A percentile compares a stretch with the other conserved stretches of the same genome.
phyloP scores from a whole-genome alignment of 306 rosid species.

The Begonia peltatifolia region DNA sequence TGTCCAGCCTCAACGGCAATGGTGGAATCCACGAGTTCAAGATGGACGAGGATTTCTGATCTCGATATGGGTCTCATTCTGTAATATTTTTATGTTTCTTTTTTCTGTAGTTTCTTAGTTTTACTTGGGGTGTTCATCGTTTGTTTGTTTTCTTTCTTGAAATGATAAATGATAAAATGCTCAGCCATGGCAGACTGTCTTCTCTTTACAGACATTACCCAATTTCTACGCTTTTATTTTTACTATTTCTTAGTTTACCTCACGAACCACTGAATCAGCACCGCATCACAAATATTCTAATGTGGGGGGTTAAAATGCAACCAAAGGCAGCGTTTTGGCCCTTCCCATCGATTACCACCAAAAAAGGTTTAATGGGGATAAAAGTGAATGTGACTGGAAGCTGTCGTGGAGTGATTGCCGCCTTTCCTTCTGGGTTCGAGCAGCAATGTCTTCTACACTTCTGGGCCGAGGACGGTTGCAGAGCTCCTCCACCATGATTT shows the following conservation, averaged over 20 bases:
- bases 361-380: not conserved
- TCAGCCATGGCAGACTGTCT: too few species aligned
- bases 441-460: not conserved
- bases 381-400: not conserved
- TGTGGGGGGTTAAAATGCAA: too few species aligned
- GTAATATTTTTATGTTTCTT: not conserved
- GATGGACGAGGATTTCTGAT: slow-evolving; percentile 54
- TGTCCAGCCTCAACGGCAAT: slow-evolving; percentile 46
- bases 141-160: not conserved
- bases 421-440: not conserved
- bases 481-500: slow-evolving; percentile 24
- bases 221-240: too few species aligned
- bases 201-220: too few species aligned
- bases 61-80: not conserved
- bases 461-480: slow-evolving; percentile 16
- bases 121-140: not conserved
- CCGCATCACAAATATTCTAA: too few species aligned
- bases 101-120: not conserved
- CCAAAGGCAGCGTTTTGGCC: not conserved
- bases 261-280: too few species aligned
- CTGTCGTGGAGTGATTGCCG: not conserved
- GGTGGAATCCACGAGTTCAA: slow-evolving; percentile 42
- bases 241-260: too few species aligned
- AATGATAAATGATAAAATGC: not conserved
- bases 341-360: not conserved